A percentile compares a stretch with the other conserved stretches of the same genome.
These are phyloP conservation scores for Suhomyces kunorum DNA, from an alignment of 1,139 yeast genomes.

Conservation along the genomic window DNA sequence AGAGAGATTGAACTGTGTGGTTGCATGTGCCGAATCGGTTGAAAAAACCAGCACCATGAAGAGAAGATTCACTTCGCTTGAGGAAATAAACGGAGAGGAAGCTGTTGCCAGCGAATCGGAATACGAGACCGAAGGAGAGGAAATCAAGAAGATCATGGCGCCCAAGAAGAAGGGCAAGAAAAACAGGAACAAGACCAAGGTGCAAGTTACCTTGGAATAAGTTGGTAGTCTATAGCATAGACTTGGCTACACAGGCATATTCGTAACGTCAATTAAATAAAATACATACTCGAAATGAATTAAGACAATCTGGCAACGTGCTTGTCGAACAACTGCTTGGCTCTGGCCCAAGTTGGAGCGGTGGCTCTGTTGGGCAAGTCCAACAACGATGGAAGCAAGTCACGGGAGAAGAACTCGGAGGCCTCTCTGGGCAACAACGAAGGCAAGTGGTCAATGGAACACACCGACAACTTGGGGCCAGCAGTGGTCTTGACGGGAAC, in stretches of 20 bases:
- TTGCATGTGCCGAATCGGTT: conserved; percentile 72
- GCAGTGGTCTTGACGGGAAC: conserved; percentile 72
- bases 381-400: conserved; percentile 83
- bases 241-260: not conserved
- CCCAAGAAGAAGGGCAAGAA: conserved; percentile 44
- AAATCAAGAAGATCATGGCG: conserved; percentile 47
- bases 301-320: conserved; percentile 65
- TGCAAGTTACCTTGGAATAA: conserved; percentile 58
- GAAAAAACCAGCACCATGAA: conserved; percentile 75
- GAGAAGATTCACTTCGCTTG: conserved; percentile 53
- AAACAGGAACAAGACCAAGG: conserved; percentile 44
- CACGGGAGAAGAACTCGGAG: conserved; percentile 83
- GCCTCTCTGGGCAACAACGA: conserved; percentile 95
- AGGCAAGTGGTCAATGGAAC: conserved; percentile 97
- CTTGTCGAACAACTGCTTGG: conserved; percentile 77
- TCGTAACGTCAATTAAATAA: conserved; percentile 1
- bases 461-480: conserved; percentile 87
- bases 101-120: conserved; percentile 60
- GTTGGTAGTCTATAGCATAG: conserved; percentile 3
- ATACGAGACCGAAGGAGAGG: conserved; percentile 61
- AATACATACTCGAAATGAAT: conserved; percentile 6
- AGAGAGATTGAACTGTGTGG: conserved; percentile 88
- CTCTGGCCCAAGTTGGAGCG: conserved; percentile 91
- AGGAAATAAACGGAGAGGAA: conserved; percentile 25
- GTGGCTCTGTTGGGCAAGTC: conserved; percentile 77